Conservation (phyloP, 331 rosid genomes). For the Arachis monticola region DNA sequence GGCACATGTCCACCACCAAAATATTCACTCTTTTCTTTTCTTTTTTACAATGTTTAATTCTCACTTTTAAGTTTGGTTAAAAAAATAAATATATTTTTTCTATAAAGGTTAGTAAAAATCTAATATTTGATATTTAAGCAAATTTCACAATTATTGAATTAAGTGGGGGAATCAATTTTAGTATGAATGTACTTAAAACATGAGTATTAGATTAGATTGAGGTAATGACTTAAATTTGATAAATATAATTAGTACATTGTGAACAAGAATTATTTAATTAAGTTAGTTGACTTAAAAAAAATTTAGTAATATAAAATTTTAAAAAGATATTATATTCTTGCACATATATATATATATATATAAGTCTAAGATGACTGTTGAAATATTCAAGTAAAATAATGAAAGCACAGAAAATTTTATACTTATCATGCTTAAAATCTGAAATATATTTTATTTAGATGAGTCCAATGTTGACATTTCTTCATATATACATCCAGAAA, state of each 20-base stretch:
- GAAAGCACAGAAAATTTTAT: background rate
- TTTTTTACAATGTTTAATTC: background rate
- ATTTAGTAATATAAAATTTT: no score
- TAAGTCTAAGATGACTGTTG: background rate
- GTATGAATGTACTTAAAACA: no score
- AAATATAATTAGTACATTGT: no score
- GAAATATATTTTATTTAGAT: background rate
- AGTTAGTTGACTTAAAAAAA: no score
- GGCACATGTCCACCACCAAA: conserved; percentile 27
- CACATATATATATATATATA: no score
- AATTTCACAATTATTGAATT: no score
- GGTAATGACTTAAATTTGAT: no score
- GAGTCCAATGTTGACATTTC: background rate
- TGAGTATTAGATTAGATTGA: background rate
- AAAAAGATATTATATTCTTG: no score
- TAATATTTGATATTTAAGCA: background rate
- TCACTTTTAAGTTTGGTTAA: background rate
- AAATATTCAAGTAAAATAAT: background rate
- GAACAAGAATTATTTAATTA: no score
- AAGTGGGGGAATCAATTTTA: no score
- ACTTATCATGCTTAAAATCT: conserved; percentile 10
- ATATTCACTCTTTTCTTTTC: background rate
- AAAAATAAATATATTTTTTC: background rate
- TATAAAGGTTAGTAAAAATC: background rate
- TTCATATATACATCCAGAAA: conserved; percentile 37